phyloP scores from a whole-genome alignment of 2,329 filamentous ascomycete species.

The Arthrocladium fulminans region DNA sequence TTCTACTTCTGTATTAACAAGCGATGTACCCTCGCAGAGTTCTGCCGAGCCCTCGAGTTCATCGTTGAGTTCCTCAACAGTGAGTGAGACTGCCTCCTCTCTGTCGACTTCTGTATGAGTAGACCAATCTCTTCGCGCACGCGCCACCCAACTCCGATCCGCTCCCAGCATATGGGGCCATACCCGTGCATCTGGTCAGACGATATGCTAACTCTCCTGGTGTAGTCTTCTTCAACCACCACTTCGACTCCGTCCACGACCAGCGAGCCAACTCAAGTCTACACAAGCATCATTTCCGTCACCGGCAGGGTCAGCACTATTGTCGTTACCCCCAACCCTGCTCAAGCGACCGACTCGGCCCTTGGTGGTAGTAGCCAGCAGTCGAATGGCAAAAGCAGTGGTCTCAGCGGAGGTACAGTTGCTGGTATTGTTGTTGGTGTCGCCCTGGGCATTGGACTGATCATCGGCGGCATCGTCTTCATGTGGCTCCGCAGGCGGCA shows the following conservation, averaged over 20 bases:
- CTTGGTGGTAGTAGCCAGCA: constrained; percentile 15
- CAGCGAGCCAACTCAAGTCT: constrained; percentile 12
- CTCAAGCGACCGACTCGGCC: constrained; percentile 17
- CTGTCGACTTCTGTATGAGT: constrained; percentile 18
- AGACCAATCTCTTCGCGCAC: constrained; percentile 9
- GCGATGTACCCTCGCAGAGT: constrained; percentile 18
- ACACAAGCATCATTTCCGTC: constrained; percentile 25
- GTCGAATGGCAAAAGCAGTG: constrained; percentile 16
- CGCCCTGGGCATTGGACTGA: constrained; percentile 30
- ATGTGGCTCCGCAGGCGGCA: constrained; percentile 33
- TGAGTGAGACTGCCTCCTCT: constrained; percentile 11
- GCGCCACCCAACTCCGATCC: not conserved
- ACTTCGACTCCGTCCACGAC: not conserved
- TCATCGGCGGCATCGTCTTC: constrained; percentile 32
- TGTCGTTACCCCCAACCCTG: constrained; percentile 18
- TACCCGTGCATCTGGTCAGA: not conserved
- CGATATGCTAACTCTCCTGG: not conserved
- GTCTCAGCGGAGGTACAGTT: constrained; percentile 34
- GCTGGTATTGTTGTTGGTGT: constrained; percentile 38
- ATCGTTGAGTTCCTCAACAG: constrained; percentile 12
- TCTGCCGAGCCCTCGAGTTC: constrained; percentile 12
- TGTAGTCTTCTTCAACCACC: constrained; percentile 5
- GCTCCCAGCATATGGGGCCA: not conserved
- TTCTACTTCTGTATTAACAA: constrained; percentile 15
- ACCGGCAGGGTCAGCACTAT: constrained; percentile 26